Base-by-base conservation (phyloP, 139 green algal species). In the Astrephomene gubernaculifera region DNA sequence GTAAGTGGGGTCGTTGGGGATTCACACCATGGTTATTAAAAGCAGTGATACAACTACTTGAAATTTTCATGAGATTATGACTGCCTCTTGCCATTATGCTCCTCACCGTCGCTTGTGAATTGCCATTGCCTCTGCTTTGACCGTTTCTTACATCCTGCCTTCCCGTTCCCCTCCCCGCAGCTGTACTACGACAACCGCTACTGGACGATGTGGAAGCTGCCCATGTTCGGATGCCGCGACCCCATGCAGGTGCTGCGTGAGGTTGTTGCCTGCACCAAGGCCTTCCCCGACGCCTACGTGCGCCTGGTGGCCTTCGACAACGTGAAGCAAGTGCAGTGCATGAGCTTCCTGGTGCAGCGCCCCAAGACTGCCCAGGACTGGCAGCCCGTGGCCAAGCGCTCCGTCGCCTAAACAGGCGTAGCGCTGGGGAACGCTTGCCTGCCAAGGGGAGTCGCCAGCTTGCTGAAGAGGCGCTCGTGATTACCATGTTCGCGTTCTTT, bases 131-230 rank as follows among this genome's bases (percentile, higher is more conserved):
- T n/a, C n/a, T n/a, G n/a, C n/a, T n/a, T n/a, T n/a, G n/a, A n/a
- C n/a, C n/a, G n/a, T n/a, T n/a, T n/a, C n/a, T n/a, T 54, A 6
- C 27, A 29, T 9, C 57, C 6, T 67, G 19, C n/a, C 61, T 39
- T 3, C 61, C 63, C 31, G 9, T 33, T 36, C 36, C 36, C 71
- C 35, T 31, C 52, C 67, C 69, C 78, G 73, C 89, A 94, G 91
- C 83, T 89, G 72, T 98, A 97, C 95, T 96, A 96, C 89, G 94
- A 98, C 89, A 98, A 97, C 94, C 90, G 95, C 44, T 99, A 99
- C 97, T 99, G 97, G 97, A 98, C 96, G 25, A 98, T 99, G 97
- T 99, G 95, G 94, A 99, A 99, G 97, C 96, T 99, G 90, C 97
- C 97, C 93, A 99, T 99, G 96, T 99, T 99, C 96, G 97, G 97